These are phyloP conservation scores for Aspergillus udagawae DNA, from an alignment of 2,329 filamentous ascomycete genomes.

Conservation along the genomic window DNA sequence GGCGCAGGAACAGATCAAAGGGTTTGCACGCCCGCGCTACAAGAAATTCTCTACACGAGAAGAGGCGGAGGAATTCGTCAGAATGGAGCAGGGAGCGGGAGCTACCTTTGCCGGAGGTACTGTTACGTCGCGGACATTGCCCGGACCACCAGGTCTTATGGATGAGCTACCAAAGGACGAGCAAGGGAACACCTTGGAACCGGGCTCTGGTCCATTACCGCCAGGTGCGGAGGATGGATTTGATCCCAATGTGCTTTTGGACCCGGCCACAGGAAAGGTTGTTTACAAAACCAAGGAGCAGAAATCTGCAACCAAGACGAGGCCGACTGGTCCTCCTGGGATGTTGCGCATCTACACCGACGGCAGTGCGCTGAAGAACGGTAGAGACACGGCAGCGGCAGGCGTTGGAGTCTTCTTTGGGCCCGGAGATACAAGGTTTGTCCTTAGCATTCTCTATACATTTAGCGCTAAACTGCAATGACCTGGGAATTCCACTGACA, in stretches of 20 bases:
- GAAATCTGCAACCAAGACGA: slow-evolving; percentile 45
- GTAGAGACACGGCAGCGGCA: slow-evolving; percentile 50
- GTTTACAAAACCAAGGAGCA: slow-evolving; percentile 53
- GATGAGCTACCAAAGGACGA: slow-evolving; percentile 41
- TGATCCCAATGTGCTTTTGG: slow-evolving; percentile 54
- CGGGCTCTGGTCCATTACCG: slow-evolving; percentile 55
- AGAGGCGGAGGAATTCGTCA: slow-evolving; percentile 76
- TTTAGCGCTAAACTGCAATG: neutral
- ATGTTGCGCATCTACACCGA: slow-evolving; percentile 62
- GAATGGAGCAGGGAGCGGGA: slow-evolving; percentile 30
- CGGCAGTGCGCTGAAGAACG: slow-evolving; percentile 59
- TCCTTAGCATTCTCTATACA: slow-evolving; percentile 7
- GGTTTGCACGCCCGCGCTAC: slow-evolving; percentile 64
- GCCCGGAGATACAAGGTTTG: slow-evolving; percentile 53
- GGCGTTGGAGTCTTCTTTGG: slow-evolving; percentile 65
- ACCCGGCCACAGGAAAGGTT: slow-evolving; percentile 51
- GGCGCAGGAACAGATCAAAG: slow-evolving; percentile 68
- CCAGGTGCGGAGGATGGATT: slow-evolving; percentile 58
- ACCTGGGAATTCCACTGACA: slow-evolving; percentile 17
- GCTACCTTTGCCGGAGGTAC: slow-evolving; percentile 23
- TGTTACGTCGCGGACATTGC: slow-evolving; percentile 30
- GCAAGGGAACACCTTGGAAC: slow-evolving; percentile 43
- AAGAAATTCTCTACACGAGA: slow-evolving; percentile 64
- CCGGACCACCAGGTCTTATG: slow-evolving; percentile 36
- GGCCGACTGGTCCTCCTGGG: slow-evolving; percentile 41